phyloP scores from a whole-genome alignment of 1,284 basidiomycete species.

The Heterobasidion parviporum region DNA sequence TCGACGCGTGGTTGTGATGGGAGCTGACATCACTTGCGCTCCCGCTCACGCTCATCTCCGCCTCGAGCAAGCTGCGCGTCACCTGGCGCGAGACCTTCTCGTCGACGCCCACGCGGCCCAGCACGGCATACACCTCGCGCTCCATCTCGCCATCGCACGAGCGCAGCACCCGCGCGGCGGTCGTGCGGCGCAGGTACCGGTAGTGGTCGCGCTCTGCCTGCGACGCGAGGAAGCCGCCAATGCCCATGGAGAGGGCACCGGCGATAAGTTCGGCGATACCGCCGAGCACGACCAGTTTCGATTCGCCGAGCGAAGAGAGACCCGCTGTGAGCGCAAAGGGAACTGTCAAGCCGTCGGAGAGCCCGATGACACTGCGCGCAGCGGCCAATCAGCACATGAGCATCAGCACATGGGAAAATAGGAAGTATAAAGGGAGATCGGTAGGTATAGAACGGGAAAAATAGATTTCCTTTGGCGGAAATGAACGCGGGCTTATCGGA shows the following conservation, averaged over 20 bases:
- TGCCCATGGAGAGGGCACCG: conserved; percentile 95
- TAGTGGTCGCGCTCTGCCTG: conserved; percentile 95
- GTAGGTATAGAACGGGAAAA: not conserved
- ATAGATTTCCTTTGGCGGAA: not conserved
- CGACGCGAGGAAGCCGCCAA: conserved; percentile 94
- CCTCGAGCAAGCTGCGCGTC: conserved; percentile 62
- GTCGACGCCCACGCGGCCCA: conserved; percentile 85
- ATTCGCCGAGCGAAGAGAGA: conserved; percentile 85
- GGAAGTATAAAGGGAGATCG: not conserved
- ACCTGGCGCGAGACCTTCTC: conserved; percentile 75
- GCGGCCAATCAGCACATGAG: not conserved
- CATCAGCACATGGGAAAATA: not conserved
- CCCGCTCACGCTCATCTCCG: conserved; percentile 32
- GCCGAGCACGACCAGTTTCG: conserved; percentile 83
- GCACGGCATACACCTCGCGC: conserved; percentile 84
- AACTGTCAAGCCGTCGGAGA: conserved; percentile 94
- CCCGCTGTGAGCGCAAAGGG: conserved; percentile 89
- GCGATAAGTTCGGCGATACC: conserved; percentile 91
- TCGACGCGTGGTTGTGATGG: conserved; percentile 15
- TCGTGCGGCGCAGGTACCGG: conserved; percentile 71
- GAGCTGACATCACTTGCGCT: conserved; percentile 18
- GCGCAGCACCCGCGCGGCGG: conserved; percentile 74
- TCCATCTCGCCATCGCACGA: conserved; percentile 94
- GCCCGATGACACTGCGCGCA: conserved; percentile 78
- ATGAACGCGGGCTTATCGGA: not conserved